Conservation (phyloP, 2,329 filamentous ascomycete species). For the Bipolaris sorokiniana region DNA sequence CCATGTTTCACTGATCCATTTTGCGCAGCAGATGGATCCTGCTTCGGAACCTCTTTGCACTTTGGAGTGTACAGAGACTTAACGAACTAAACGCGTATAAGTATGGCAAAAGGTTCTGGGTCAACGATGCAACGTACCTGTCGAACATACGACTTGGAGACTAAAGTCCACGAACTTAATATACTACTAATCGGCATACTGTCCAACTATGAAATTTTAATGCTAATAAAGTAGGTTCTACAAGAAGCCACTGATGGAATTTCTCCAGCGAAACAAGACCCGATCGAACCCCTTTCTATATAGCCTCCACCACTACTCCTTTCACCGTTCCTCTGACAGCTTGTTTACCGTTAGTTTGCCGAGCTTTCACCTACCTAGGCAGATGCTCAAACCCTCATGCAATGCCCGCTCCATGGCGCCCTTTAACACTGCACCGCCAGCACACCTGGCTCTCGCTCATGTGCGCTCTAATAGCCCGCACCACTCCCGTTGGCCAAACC, state of each 20-base stretch:
- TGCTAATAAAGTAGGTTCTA: background rate
- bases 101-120: background rate
- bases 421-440: conserved; percentile 8
- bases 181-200: conserved; percentile 7
- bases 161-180: background rate
- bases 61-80: background rate
- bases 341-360: background rate
- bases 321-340: background rate
- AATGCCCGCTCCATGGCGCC: background rate
- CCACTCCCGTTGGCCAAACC: background rate
- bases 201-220: background rate
- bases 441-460: background rate
- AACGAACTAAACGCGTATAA: background rate
- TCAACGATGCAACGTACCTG: conserved; percentile 1
- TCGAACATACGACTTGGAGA: background rate
- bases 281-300: background rate
- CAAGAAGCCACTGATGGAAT: background rate
- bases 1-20: background rate
- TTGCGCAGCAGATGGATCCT: background rate
- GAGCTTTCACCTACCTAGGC: background rate
- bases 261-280: background rate
- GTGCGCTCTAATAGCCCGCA: background rate
- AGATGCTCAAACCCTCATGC: background rate
- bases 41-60: background rate
- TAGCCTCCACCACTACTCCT: background rate